Evolutionary conservation across 768 basidiomycete genomes (phyloP).

Genomic region (Hygrocybe coccinea): DNA sequence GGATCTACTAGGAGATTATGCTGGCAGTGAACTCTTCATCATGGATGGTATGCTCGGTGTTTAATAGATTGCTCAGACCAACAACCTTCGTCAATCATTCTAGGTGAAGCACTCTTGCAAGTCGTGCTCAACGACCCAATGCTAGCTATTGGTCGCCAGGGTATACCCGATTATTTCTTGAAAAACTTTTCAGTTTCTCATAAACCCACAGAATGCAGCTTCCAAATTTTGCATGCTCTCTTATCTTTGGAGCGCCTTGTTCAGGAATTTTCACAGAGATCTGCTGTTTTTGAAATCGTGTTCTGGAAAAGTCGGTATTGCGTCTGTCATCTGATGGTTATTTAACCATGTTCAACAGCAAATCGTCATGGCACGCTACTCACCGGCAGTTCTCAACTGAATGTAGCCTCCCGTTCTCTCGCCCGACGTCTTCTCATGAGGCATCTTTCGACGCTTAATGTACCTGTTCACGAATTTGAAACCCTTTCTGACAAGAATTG

Average conservation of each 20-base stretch:
- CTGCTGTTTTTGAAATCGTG: constrained; percentile 55
- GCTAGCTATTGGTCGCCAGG: constrained; percentile 48
- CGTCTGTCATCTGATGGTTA: neutral
- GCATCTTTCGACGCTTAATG: constrained; percentile 40
- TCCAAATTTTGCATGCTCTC: constrained; percentile 61
- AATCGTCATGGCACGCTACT: constrained; percentile 39
- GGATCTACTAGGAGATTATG: constrained; percentile 59
- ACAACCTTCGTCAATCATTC: neutral
- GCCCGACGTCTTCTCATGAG: constrained; percentile 49
- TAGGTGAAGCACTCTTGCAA: constrained; percentile 61
- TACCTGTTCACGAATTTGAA: constrained; percentile 45
- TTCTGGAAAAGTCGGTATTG: constrained; percentile 51
- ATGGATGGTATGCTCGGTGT: constrained; percentile 49
- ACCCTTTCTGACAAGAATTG: constrained; percentile 45
- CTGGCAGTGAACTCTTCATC: constrained; percentile 59
- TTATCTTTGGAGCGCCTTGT: constrained; percentile 51
- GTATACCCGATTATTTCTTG: constrained; percentile 9
- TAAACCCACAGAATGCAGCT: constrained; percentile 41
- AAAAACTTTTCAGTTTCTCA: neutral
- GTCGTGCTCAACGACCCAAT: constrained; percentile 54
- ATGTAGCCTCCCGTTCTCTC: constrained; percentile 44
- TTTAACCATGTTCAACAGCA: constrained; percentile 28
- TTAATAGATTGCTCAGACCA: neutral
- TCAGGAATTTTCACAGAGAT: constrained; percentile 43
- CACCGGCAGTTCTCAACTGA: constrained; percentile 33